Evolutionary conservation across 176 grass and related monocot genomes (phyloP).

Genomic region (Rhynchospora breviuscula): DNA sequence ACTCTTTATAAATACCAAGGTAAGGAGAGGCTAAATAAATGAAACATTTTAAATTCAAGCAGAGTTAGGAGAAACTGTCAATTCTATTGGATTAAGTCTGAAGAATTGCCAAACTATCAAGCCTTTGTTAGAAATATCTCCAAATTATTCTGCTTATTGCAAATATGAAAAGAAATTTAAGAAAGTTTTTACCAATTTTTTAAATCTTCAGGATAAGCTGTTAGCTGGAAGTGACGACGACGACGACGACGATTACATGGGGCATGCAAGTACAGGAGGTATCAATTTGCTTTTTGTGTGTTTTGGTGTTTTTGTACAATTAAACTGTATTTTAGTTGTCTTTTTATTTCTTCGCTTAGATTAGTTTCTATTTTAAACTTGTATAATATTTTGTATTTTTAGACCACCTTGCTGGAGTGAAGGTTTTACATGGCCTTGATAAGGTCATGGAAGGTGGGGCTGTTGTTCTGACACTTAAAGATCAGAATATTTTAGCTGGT

Average conservation of each 20-base stretch:
- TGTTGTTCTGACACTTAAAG: conserved; percentile 93
- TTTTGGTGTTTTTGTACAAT: conserved; percentile 3
- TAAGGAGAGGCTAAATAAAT: not conserved
- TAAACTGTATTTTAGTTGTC: not conserved
- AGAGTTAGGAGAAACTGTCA: not conserved
- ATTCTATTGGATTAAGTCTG: not conserved
- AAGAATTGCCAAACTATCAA: too few relatives aligned
- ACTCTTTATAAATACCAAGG: not conserved
- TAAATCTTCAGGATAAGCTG: conserved; percentile 63
- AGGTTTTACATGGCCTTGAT: conserved; percentile 95
- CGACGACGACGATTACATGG: conserved; percentile 24
- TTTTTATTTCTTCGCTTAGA: not conserved
- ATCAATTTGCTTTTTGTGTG: not conserved
- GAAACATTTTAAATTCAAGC: not conserved
- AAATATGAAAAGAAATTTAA: not conserved
- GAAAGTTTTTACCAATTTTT: conserved; percentile 11
- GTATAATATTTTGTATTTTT: conserved; percentile 1
- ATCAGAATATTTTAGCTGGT: conserved; percentile 75
- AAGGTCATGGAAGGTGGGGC: conserved; percentile 92
- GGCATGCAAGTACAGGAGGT: conserved; percentile 45
- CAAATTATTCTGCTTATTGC: not conserved
- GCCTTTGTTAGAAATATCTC: not conserved
- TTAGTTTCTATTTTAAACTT: not conserved
- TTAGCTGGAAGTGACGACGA: conserved; percentile 58
- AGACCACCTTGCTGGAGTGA: conserved; percentile 90